Evolutionary conservation across 495 filamentous ascomycete species (phyloP), one percentile per base, ranked within the genome.

Genomic region (Aspergillus avenaceus): DNA sequence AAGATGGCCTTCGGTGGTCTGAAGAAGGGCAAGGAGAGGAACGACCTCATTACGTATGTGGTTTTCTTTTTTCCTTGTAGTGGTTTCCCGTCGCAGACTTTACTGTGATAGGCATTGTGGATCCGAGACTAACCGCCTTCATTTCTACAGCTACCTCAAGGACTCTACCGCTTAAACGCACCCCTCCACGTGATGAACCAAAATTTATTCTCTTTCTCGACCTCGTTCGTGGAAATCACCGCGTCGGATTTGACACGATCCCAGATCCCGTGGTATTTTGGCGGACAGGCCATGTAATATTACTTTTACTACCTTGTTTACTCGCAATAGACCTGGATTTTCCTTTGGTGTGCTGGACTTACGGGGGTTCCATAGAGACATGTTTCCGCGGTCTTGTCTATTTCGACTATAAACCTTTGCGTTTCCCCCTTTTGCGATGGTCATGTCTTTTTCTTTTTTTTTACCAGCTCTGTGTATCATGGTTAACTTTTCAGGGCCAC

Each of bases 1-100:
- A 99, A 99, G 90, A 99, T 99, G 93, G 93, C 93, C 65, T 99
- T 99, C 72, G 93, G 93, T 78, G 93, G 93, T 67, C 80, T 99
- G 60, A 99, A 99, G 92, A 99, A 99, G 87, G 83, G 80, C 59
- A 97, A 97, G 87, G 93, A 99, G 79, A 82, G 93, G 72, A 97
- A 97, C 75, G 95, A 99, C 77, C 81, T 99, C 60, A 95, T 97
- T 82, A 92, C 91, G 89, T 95, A 86, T 61, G 89, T 80, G 21
- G 26, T 16, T 31, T 22, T 12, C 12, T 1, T 28, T 2, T 27
- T 6, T n/a, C n/a, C n/a, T n/a, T n/a, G n/a, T n/a, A n/a, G n/a
- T n/a, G n/a, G n/a, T n/a, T n/a, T n/a, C n/a, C n/a, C n/a, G n/a
- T n/a, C n/a, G n/a, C n/a, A n/a, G n/a, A n/a, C n/a, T n/a, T n/a